These are phyloP conservation scores for Middelhovenomyces tepae DNA, from an alignment of 805 yeast genomes.

Conservation along the genomic window DNA sequence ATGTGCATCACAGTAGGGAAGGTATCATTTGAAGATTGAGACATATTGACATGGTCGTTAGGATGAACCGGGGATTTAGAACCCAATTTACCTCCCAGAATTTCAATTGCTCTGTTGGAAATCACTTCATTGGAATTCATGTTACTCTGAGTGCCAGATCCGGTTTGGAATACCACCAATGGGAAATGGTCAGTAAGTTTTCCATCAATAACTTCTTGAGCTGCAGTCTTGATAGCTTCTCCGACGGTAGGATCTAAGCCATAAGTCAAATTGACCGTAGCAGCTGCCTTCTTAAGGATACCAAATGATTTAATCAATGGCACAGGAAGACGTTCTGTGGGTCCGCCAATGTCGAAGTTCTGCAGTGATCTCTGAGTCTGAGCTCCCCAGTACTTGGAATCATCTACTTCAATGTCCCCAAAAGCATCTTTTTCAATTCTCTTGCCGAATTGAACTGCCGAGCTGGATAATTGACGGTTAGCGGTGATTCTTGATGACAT, in stretches of 20 bases:
- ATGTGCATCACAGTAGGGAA: slow-evolving; percentile 99
- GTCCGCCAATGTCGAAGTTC: slow-evolving; percentile 95
- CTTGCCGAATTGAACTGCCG: slow-evolving; percentile 18
- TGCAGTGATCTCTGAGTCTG: slow-evolving; percentile 86
- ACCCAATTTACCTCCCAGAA: slow-evolving; percentile 87
- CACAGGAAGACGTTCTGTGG: slow-evolving; percentile 80
- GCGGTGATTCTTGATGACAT: too few relatives aligned
- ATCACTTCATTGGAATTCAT: slow-evolving; percentile 99
- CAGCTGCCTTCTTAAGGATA: slow-evolving; percentile 87
- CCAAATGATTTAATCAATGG: slow-evolving; percentile 92
- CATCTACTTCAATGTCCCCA: slow-evolving; percentile 89
- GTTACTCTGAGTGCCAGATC: slow-evolving; percentile 97
- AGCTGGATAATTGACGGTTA: slow-evolving; percentile 13
- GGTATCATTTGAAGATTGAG: slow-evolving; percentile 97
- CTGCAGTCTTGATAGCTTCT: slow-evolving; percentile 82
- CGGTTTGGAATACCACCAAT: slow-evolving; percentile 96
- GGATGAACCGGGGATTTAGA: slow-evolving; percentile 95
- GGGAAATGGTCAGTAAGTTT: slow-evolving; percentile 93
- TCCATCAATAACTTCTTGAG: slow-evolving; percentile 90
- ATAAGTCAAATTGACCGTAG: slow-evolving; percentile 73
- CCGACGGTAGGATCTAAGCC: slow-evolving; percentile 86
- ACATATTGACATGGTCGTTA: slow-evolving; percentile 96
- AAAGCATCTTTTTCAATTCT: slow-evolving; percentile 93
- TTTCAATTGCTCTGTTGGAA: slow-evolving; percentile 94
- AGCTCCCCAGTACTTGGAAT: slow-evolving; percentile 92